Evolutionary conservation across 345 rosid genomes (phyloP).

Genomic region (Heritiera fomes): DNA sequence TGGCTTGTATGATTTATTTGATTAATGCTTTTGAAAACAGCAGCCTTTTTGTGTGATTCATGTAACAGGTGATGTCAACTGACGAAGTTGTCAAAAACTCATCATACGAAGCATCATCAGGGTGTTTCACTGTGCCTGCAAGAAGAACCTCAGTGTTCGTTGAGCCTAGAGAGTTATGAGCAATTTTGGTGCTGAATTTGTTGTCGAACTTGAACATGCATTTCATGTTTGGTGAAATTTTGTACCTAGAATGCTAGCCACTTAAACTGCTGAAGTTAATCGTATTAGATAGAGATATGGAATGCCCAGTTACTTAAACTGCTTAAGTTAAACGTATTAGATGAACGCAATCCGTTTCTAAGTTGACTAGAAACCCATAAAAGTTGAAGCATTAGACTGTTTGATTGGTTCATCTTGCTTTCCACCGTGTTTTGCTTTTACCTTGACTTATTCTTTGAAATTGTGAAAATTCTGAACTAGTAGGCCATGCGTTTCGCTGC

Average conservation of each 20-base stretch:
- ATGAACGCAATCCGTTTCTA: too few species aligned
- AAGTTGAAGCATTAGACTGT: too few species aligned
- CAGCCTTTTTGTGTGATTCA: neutral
- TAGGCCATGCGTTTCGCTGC: slow-evolving; percentile 97
- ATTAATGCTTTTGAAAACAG: neutral
- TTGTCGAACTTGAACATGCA: neutral
- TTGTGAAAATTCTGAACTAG: slow-evolving; percentile 64
- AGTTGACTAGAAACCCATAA: too few species aligned
- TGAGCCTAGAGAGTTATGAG: slow-evolving; percentile 46
- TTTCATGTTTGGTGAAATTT: neutral
- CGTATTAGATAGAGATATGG: too few species aligned
- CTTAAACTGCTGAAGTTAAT: too few species aligned
- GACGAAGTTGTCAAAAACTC: slow-evolving; percentile 69
- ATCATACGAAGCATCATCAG: slow-evolving; percentile 50
- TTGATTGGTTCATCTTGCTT: too few species aligned
- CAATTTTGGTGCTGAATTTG: neutral
- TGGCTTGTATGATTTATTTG: neutral
- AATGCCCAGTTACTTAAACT: too few species aligned
- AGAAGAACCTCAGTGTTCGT: slow-evolving; percentile 75
- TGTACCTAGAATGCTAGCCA: neutral
- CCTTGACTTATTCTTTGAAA: neutral
- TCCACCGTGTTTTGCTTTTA: neutral
- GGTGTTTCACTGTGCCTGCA: slow-evolving; percentile 62
- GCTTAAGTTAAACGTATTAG: too few species aligned
- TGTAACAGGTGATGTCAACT: slow-evolving; percentile 51